Evolutionary conservation across 768 basidiomycete species (phyloP).

Genomic region (Trichaptum fuscoviolaceum): DNA sequence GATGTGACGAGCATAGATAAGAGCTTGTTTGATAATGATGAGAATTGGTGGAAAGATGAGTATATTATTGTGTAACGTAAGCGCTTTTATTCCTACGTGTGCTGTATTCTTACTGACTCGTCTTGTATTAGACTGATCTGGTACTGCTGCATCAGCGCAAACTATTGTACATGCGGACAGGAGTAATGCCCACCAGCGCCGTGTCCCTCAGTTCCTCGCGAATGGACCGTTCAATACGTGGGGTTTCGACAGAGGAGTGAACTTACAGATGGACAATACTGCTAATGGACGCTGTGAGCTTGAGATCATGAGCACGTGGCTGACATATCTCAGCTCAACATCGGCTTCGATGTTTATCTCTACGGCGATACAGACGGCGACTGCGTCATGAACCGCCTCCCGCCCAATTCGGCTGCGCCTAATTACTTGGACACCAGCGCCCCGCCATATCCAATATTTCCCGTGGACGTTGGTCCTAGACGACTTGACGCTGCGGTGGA

Average conservation of each 20-base stretch:
- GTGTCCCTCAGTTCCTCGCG: constrained; percentile 81
- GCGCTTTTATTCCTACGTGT: too few species aligned
- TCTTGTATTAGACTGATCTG: too few species aligned
- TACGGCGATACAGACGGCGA: constrained; percentile 89
- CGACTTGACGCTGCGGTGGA: constrained; percentile 73
- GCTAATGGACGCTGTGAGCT: constrained; percentile 73
- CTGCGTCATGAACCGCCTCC: constrained; percentile 83
- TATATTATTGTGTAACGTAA: too few species aligned
- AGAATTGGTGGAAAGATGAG: too few species aligned
- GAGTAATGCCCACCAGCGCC: constrained; percentile 53
- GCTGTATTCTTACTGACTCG: too few species aligned
- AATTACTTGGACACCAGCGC: constrained; percentile 89
- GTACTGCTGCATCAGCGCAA: too few species aligned
- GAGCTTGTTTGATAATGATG: too few species aligned
- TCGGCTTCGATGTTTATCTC: constrained; percentile 86
- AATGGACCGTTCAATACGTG: constrained; percentile 91
- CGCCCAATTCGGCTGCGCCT: too few species aligned
- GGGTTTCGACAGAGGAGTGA: constrained; percentile 69
- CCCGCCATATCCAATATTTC: constrained; percentile 80
- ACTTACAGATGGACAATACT: constrained; percentile 60
- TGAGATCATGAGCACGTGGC: constrained; percentile 88
- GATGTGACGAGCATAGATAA: too few species aligned
- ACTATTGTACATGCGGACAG: constrained; percentile 76
- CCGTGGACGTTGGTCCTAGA: constrained; percentile 83
- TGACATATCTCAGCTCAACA: constrained; percentile 87